These are phyloP conservation scores for Citrus unshiu DNA, from an alignment of 345 rosid genomes.

Conservation along the genomic window DNA sequence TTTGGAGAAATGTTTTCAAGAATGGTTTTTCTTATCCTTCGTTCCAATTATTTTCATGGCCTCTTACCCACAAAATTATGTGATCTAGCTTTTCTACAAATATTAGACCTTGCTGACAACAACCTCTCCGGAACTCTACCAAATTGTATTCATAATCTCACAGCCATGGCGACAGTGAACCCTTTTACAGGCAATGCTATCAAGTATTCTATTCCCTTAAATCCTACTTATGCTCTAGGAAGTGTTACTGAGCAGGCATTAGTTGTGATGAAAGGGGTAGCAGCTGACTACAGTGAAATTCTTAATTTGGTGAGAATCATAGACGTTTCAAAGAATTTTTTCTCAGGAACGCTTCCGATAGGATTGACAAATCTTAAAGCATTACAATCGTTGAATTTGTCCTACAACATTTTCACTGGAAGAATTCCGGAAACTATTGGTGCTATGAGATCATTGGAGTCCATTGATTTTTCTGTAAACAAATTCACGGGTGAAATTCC, in stretches of 20 bases:
- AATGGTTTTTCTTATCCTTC: too few relatives aligned
- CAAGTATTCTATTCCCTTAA: not conserved
- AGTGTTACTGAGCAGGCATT: not conserved
- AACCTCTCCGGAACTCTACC: slow-evolving; percentile 2
- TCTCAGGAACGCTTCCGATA: not conserved
- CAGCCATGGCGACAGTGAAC: not conserved
- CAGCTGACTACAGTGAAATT: not conserved
- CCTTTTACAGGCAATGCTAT: not conserved
- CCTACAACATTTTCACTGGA: not conserved
- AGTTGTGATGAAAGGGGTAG: not conserved
- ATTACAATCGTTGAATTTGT: not conserved
- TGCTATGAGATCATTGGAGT: not conserved
- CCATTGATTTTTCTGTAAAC: not conserved
- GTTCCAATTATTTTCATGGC: slow-evolving; percentile 10
- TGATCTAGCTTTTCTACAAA: not conserved
- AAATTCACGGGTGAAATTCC: slow-evolving; percentile 5
- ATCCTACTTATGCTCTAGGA: accelerated
- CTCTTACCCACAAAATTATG: not conserved
- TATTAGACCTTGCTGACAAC: slow-evolving; percentile 13
- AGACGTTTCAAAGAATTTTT: not conserved
- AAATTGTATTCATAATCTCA: not conserved
- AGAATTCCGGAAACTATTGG: not conserved
- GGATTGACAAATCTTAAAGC: not conserved
- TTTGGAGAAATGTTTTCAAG: not conserved
- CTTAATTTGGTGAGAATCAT: not conserved